Evolutionary conservation across 2,329 filamentous ascomycete genomes (phyloP), one percentile per base, ranked within the genome.

Genomic region (Aureobasidium namibiae): DNA sequence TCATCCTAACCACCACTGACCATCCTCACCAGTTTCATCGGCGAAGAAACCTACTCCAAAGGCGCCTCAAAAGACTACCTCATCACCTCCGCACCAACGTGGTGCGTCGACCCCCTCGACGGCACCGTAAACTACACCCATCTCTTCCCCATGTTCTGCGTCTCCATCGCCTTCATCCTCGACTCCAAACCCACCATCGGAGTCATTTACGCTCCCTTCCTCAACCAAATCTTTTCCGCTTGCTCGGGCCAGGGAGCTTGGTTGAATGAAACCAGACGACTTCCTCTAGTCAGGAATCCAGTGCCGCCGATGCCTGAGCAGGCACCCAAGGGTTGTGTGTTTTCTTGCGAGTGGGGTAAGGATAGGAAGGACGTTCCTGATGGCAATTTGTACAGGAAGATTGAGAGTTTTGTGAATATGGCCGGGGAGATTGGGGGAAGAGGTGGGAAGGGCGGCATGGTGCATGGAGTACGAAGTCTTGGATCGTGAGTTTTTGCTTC

Each of bases 101-200:
- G 88, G 88, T 83, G 85, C 66, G 80, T 91, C 41, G 88, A 92
- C 71, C 88, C 88, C 10, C 78, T 91, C 29, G 88, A 91, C 67
- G 87, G 86, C 75, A 91, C 88, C 3, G 87, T 91, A 61, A 91
- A 91, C 76, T 91, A 88, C 74, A 89, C 87, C 31, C 88, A 91
- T 70, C 79, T 89, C 6, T 90, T 89, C 68, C 87, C 87, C 61
- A 89, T 90, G 84, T 90, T 89, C 74, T 91, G 88, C 71, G 85
- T 91, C 44, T 89, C 85, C 36, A 90, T 91, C 66, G 87, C 80
- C 50, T 85, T 91, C 67, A 76, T 86, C 24, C 67, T 88, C 58
- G 72, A 80, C 18, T 77, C 80, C 7, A 71, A 76, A 29, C 85
- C 88, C 2, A 71, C 85, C 2, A 81, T 91, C 53, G 88, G 88